Base-by-base conservation (phyloP, 208 protist genomes). In the Trypanosoma avium region DNA sequence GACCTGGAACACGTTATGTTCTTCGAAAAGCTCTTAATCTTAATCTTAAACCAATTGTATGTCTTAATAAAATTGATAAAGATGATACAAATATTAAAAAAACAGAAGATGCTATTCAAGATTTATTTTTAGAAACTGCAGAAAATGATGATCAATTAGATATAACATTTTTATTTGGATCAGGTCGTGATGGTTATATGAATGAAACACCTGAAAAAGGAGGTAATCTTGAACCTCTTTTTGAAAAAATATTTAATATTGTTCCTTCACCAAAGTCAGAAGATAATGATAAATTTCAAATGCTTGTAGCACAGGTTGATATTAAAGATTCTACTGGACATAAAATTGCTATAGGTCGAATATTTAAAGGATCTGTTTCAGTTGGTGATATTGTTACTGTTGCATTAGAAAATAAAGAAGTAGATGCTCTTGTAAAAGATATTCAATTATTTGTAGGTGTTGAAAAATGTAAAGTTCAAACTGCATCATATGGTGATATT, bases 11-110 rank as follows among this genome's bases (percentile, higher is more conserved):
- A 7, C 97, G 98, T 36, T 99, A 99, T 71, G 98, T 99, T 30
- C 82, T 99, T 32, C 88, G 82, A n/a, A 99, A 99, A 82, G 97
- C 98, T 0, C 86, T 99, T 10, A 46, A 79, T 21, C 70, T 95
- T 3, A 89, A 94, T 47, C 79, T 99, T n/a, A 90, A 81, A 38
- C 93, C 97, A 12, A 97, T 99, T 61, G 97, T 99, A 12, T 97
- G 98, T 33, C 60, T 99, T 26, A 99, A 99, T 77, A 99, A 99
- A 70, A 96, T 98, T 60, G 97, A 98, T 77, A 93, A 95, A 71
- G 92, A 97, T 36, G 89, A 93, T 53, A 73, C 82, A 19, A 73
- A 83, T 59, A 95, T 98, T 66, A 79, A 74, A 26, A 88, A 95
- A 68, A 97, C 97, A 2, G 94, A 97, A 56, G 81, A 92, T 64